Percentiles rank a stretch among this genome's conserved stretches.
These are phyloP conservation scores for Solanum clarkiae DNA, from an alignment of 257 asterid genomes.

Conservation along the genomic window DNA sequence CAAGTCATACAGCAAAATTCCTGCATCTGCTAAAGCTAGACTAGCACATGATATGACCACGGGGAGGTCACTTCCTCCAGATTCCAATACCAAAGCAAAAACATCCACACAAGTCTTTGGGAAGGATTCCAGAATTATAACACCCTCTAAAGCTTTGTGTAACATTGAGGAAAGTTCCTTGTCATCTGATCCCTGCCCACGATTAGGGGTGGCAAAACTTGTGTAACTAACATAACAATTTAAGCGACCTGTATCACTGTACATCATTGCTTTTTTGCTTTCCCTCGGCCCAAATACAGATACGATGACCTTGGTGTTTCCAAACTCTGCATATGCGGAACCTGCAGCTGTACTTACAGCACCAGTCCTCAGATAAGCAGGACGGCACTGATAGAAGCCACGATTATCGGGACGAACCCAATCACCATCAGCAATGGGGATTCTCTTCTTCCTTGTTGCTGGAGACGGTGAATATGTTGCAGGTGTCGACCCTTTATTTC, in stretches of 20 bases:
- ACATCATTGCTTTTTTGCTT: constrained; percentile 96
- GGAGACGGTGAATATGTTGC: constrained; percentile 66
- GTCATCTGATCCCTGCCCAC: constrained; percentile 70
- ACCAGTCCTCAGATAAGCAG: constrained; percentile 82
- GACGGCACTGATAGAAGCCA: constrained; percentile 78
- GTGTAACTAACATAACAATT: constrained; percentile 84
- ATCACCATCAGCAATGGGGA: constrained; percentile 28
- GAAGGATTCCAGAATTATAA: constrained; percentile 76
- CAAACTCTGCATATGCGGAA: constrained; percentile 96
- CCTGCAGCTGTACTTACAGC: constrained; percentile 94
- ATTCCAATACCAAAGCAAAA: constrained; percentile 95
- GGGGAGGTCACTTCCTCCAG: constrained; percentile 97
- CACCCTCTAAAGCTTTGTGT: constrained; percentile 89
- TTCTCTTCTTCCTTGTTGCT: constrained; percentile 33
- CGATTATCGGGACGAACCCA: constrained; percentile 91
- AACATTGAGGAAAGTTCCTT: constrained; percentile 82
- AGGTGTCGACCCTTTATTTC: constrained; percentile 44
- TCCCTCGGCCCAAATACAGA: constrained; percentile 96
- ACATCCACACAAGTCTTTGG: constrained; percentile 98
- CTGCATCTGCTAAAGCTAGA: constrained; percentile 97
- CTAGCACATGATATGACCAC: constrained; percentile 92
- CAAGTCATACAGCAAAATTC: constrained; percentile 82
- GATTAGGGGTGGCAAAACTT: constrained; percentile 59
- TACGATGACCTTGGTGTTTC: constrained; percentile 89
- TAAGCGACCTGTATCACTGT: constrained; percentile 76